Conservation (phyloP, 805 yeast species). For the Spathaspora arborariae region DNA sequence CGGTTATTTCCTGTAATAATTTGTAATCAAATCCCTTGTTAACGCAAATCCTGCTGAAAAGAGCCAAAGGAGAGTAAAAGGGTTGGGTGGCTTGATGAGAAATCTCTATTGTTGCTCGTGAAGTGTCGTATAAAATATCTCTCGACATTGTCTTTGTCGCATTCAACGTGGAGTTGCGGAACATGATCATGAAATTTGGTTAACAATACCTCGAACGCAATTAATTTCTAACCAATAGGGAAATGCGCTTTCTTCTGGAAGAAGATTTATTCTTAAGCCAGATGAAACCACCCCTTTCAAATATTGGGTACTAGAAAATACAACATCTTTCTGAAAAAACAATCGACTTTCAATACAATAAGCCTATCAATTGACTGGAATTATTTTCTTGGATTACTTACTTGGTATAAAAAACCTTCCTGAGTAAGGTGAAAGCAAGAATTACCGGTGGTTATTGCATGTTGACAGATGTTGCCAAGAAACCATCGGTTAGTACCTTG, state of each 20-base stretch:
- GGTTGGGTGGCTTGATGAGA: not conserved
- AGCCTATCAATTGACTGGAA: no score
- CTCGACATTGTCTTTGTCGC: not conserved
- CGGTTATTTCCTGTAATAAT: not conserved
- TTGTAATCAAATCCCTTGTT: not conserved
- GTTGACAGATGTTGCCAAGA: not conserved
- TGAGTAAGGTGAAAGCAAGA: not conserved
- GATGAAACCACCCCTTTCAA: no score
- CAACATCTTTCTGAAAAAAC: no score
- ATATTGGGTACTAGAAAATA: no score
- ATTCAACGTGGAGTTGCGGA: not conserved
- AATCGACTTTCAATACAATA: no score
- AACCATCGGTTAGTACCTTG: not conserved
- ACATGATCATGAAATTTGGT: not conserved
- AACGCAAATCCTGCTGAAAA: not conserved
- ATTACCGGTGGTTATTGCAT: not conserved
- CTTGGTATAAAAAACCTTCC: no score
- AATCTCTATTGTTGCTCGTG: not conserved
- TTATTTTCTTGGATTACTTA: no score
- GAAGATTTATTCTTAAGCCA: not conserved
- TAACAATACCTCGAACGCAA: not conserved
- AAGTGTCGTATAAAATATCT: not conserved
- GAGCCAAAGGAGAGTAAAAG: not conserved
- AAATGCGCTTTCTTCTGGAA: not conserved
- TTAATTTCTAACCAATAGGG: not conserved